Conservation (phyloP, 805 yeast species). For the Torulaspora microellipsoides region DNA sequence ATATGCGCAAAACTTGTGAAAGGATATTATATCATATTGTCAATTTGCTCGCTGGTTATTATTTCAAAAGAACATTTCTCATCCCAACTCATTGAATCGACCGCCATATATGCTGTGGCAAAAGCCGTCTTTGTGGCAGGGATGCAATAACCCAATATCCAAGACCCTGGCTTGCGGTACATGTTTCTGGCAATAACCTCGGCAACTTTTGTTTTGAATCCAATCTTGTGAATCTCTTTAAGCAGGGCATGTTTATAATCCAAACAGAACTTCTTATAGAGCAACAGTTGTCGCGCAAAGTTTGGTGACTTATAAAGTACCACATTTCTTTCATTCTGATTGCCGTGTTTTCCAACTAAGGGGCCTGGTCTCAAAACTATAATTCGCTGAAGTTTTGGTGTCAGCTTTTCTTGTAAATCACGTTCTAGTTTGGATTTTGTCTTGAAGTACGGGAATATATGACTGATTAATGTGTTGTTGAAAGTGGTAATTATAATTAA, state of each 20-base stretch:
- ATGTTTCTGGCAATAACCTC: constrained; percentile 19
- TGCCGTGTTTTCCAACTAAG: constrained; percentile 23
- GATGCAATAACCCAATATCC: constrained; percentile 22
- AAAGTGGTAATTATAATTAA: constrained; percentile 24
- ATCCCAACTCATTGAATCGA: constrained; percentile 4
- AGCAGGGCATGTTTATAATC: constrained; percentile 12
- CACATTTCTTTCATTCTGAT: constrained; percentile 3
- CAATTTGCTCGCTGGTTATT: constrained; percentile 22
- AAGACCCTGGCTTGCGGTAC: constrained; percentile 23
- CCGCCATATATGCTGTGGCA: constrained; percentile 16
- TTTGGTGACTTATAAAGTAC: constrained; percentile 5
- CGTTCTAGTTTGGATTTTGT: constrained; percentile 21
- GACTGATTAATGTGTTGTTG: constrained; percentile 17
- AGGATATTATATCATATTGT: constrained; percentile 3
- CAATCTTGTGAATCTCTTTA: constrained; percentile 12
- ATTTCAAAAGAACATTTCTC: constrained; percentile 10
- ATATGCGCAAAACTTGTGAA: too few species aligned
- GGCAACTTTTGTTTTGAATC: constrained; percentile 17
- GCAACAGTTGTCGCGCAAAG: constrained; percentile 5
- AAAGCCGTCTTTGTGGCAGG: constrained; percentile 24
- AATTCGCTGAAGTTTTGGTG: constrained; percentile 12
- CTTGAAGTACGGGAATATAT: constrained; percentile 19
- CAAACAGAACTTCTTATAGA: constrained; percentile 12
- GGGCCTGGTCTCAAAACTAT: constrained; percentile 30
- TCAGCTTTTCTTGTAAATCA: constrained; percentile 11